Percentiles rank a stretch among this genome's conserved stretches.
Evolutionary conservation across 2,329 filamentous ascomycete genomes (phyloP).

Genomic region (Elsinoe fawcettii): DNA sequence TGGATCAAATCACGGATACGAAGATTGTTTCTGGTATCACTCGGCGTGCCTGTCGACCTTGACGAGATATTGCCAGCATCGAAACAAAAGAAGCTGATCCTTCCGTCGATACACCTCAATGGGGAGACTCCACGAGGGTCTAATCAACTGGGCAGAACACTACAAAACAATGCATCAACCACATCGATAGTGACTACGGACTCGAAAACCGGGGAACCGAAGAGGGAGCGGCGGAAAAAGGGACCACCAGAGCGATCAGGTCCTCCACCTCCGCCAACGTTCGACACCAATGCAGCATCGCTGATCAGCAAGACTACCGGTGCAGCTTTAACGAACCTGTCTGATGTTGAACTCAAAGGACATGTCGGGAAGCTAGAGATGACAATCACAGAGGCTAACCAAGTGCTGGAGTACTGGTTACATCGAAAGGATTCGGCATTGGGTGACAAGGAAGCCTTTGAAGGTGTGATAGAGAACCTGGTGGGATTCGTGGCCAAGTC

Average conservation of each 20-base stretch:
- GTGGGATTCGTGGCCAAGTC: constrained; percentile 43
- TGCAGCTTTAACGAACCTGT: constrained; percentile 72
- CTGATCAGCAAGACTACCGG: constrained; percentile 78
- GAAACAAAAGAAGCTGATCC: constrained; percentile 94
- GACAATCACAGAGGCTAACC: constrained; percentile 62
- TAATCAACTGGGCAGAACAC: constrained; percentile 33
- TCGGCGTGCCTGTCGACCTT: constrained; percentile 91
- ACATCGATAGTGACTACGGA: constrained; percentile 26
- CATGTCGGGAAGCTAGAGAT: constrained; percentile 65
- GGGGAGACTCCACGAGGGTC: constrained; percentile 21
- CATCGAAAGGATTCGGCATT: constrained; percentile 77
- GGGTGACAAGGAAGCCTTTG: constrained; percentile 86
- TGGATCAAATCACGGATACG: constrained; percentile 96
- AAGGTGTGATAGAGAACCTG: constrained; percentile 93
- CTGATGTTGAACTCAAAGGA: constrained; percentile 62
- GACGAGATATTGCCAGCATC: constrained; percentile 95
- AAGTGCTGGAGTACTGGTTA: constrained; percentile 81
- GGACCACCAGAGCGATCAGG: constrained; percentile 34
- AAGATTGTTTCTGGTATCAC: constrained; percentile 86
- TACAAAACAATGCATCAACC: constrained; percentile 27
- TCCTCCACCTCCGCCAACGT: constrained; percentile 60
- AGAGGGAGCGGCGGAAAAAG: constrained; percentile 25
- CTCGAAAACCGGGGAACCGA: constrained; percentile 22
- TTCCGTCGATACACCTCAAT: constrained; percentile 61
- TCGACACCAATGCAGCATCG: constrained; percentile 71